phyloP scores from a whole-genome alignment of 1,139 yeast species.

The Lodderomyces margitis region DNA sequence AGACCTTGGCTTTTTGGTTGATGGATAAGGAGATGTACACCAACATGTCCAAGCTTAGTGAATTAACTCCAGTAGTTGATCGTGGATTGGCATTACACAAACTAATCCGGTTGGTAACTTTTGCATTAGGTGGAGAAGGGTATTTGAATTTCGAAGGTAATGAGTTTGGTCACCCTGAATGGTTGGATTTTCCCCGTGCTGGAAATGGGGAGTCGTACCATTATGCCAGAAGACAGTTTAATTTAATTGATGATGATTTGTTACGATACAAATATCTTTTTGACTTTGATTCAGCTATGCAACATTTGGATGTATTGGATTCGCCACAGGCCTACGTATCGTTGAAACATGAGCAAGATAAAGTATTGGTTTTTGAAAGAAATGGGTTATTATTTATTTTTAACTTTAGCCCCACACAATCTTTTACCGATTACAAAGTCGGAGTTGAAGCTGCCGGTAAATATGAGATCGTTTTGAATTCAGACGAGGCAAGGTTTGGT shows the following conservation, averaged over 20 bases:
- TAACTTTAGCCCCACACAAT: constrained; percentile 84
- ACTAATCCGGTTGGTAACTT: constrained; percentile 82
- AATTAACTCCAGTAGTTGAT: constrained; percentile 73
- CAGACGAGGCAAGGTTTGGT: constrained; percentile 72
- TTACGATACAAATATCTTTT: constrained; percentile 77
- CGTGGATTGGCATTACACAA: constrained; percentile 91
- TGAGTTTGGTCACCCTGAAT: constrained; percentile 98
- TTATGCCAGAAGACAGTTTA: constrained; percentile 94
- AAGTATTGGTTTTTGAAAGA: constrained; percentile 84
- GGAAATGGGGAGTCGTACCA: constrained; percentile 89
- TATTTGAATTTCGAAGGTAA: constrained; percentile 95
- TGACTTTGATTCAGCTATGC: constrained; percentile 82
- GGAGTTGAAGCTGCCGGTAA: constrained; percentile 83
- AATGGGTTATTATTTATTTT: constrained; percentile 81
- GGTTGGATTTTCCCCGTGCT: constrained; percentile 94
- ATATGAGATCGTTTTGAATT: constrained; percentile 70
- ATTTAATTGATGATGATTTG: constrained; percentile 73
- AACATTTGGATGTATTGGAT: constrained; percentile 75
- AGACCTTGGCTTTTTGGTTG: constrained; percentile 94
- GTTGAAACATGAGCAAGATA: constrained; percentile 83
- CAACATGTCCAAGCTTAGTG: constrained; percentile 78
- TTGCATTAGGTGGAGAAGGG: constrained; percentile 92
- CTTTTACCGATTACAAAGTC: constrained; percentile 81
- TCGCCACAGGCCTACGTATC: constrained; percentile 85
- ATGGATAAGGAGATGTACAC: constrained; percentile 99